Base-by-base conservation (phyloP, 2,329 filamentous ascomycete species). In the Phyllosticta paracitricarpa region DNA sequence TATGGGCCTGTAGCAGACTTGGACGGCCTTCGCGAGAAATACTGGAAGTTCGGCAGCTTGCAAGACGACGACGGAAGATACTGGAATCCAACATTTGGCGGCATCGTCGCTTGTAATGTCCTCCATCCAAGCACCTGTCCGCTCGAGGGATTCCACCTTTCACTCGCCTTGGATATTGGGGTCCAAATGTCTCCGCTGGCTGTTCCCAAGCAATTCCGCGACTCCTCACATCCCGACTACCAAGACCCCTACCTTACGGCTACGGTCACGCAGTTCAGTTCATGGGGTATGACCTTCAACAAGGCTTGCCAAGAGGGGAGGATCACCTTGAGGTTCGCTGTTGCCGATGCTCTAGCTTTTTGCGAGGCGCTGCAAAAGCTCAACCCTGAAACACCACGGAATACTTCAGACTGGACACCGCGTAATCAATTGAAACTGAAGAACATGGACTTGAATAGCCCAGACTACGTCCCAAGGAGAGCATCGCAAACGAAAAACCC, bases 81-180 rank as follows among this genome's bases (percentile, higher is more conserved):
- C 1, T 24, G 52, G 22, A 54, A 24, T 9, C 30, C 54, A 10
- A 52, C 56, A 40, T 54, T 59, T 22, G 26, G 56, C 25, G 26
- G 10, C 35, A 26, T 25, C 6, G 14, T 5, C 0, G 61, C 65
- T 48, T 53, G 68, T n/a, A 70, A 72, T 1, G 63, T 72, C 2
- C 69, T 85, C 28, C 78, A 81, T 62, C 79, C 80, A 66, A 75
- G 72, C 4, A 76, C 75, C 3, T 74, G 85, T 62, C 83, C 84
- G 0, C 63, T 84, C 0, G 66, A 79, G 5, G 79, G 82, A 1
- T 87, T 82, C 62, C 83, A 86, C 68, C 73, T 86, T n/a, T 80
- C 81, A 1, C 58, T 62, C 2, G 58, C 53, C 8, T 65, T 59
- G 51, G 62, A 61, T 2, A 59, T 19, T 12, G 56, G 65, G 22